Evolutionary conservation across 2,329 filamentous ascomycete species (phyloP).

Genomic region (Cryphonectria radicalis): DNA sequence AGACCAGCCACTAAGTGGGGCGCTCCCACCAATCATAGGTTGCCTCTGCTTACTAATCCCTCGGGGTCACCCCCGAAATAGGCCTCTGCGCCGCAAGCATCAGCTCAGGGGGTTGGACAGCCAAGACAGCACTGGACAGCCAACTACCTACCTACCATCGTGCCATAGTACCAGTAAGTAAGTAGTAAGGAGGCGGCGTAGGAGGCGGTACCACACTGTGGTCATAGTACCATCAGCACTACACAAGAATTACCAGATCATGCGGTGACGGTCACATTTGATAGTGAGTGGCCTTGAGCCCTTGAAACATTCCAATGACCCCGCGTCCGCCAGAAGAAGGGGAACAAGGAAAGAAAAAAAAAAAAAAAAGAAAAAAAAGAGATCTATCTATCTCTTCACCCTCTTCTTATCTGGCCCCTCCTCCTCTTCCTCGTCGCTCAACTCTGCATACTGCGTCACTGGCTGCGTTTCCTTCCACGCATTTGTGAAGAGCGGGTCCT

Average conservation of each 20-base stretch:
- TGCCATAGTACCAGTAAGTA: not conserved
- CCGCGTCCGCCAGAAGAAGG: constrained; percentile 14
- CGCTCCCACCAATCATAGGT: constrained; percentile 12
- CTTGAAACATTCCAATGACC: not conserved
- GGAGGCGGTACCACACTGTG: not conserved
- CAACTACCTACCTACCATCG: not conserved
- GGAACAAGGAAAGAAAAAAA: not conserved
- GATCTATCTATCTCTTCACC: constrained; percentile 53
- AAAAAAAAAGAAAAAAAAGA: not conserved
- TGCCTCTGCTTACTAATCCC: constrained; percentile 28
- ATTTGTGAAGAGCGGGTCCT: constrained; percentile 91
- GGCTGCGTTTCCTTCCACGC: constrained; percentile 94
- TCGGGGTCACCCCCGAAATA: not conserved
- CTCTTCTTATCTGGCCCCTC: constrained; percentile 70
- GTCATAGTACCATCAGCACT: not conserved
- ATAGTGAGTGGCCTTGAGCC: too few species aligned
- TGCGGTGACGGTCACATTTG: too few species aligned
- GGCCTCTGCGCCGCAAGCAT: constrained; percentile 9
- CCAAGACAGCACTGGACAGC: not conserved
- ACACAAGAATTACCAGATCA: too few species aligned
- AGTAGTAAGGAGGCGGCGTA: not conserved
- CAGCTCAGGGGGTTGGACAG: constrained; percentile 9
- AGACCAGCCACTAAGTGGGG: constrained; percentile 10
- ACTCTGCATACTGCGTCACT: constrained; percentile 84
- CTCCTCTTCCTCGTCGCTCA: constrained; percentile 82